A percentile compares a stretch with the other conserved stretches of the same genome.
Conservation (phyloP, 2,329 filamentous ascomycete species). For the Colletotrichum lentis region DNA sequence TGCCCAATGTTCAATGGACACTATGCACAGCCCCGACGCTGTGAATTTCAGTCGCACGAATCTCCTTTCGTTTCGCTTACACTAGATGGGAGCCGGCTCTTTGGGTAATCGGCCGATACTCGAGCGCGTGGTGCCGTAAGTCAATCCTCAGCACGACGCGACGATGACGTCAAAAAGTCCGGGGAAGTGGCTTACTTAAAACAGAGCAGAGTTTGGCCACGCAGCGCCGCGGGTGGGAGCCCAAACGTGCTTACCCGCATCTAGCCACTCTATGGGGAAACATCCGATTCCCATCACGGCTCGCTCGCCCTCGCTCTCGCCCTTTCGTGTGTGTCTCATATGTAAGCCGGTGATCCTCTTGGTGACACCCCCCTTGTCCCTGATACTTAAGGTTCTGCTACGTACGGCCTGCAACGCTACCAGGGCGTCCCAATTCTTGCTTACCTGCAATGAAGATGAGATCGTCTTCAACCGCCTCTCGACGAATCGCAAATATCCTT, state of each 20-base stretch:
- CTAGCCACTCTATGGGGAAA: conserved; percentile 18
- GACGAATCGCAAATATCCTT: conserved; percentile 13
- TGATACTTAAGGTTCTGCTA: conserved; percentile 9
- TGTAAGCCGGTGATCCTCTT: conserved; percentile 11
- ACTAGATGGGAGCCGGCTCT: not conserved
- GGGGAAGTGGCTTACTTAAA: conserved; percentile 8
- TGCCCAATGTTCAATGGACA: not conserved
- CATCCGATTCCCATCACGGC: conserved; percentile 14
- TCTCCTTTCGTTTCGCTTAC: too few relatives aligned
- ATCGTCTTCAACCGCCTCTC: not conserved
- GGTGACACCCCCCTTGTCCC: not conserved
- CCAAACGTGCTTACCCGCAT: conserved; percentile 2
- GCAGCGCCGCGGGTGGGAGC: not conserved
- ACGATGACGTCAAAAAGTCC: conserved; percentile 29
- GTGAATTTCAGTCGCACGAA: not conserved
- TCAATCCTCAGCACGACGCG: not conserved
- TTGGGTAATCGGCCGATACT: too few relatives aligned
- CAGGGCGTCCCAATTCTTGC: not conserved
- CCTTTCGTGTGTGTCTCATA: conserved; percentile 15
- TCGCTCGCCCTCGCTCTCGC: conserved; percentile 9
- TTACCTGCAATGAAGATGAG: conserved; percentile 20
- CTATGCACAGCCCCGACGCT: not conserved
- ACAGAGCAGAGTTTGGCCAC: conserved; percentile 4
- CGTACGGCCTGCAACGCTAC: not conserved
- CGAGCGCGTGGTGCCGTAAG: not conserved